Evolutionary conservation across 1,284 basidiomycete species (phyloP), one percentile per base, ranked within the genome.

Genomic region (Leccinum griseonigrum): DNA sequence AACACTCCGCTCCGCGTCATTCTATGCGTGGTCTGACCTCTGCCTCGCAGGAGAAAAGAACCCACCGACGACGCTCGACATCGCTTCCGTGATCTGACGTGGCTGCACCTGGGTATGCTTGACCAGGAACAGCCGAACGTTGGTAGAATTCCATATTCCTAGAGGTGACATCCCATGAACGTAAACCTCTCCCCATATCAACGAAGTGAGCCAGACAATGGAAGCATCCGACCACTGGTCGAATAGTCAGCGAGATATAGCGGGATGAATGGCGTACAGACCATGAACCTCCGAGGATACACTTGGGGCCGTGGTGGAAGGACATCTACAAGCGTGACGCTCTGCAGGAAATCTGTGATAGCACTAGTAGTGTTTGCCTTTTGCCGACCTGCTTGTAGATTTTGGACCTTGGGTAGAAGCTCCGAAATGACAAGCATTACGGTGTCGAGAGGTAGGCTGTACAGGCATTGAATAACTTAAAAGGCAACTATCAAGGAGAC

Each of bases 111-210:
- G 86, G 6, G 91, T 84, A 68, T 95, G 93, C 73, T 94, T 95
- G 62, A 97, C 91, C 58, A 92, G 86, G 78, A 97, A 97, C 56
- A 97, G 76, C 29, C 91, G 86, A 18, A 96, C 92, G 52, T 86
- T 89, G 10, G 94, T 95, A 51, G 86, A 85, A 67, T 91, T 91
- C 94, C 94, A 96, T 43, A 94, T 85, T 7, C 92, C 92, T 34
- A 94, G 78, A 4, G 89, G 88, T 2, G 87, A 86, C 83, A 95
- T 88, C 8, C 88, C 89, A 46, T 88, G 87, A n/a, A 97, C 90
- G 71, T 95, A 97, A 26, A 95, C 85, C 71, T 95, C 93, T 51
- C 95, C 95, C 94, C 95, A 97, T 38, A 95, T 86, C 57, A 97
- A 77, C 0, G 91, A 93, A 9, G 93, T 92, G 54, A 96, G 81